Base-by-base conservation (phyloP, 148 eudicot genomes). In the Fallopia convolvulus region DNA sequence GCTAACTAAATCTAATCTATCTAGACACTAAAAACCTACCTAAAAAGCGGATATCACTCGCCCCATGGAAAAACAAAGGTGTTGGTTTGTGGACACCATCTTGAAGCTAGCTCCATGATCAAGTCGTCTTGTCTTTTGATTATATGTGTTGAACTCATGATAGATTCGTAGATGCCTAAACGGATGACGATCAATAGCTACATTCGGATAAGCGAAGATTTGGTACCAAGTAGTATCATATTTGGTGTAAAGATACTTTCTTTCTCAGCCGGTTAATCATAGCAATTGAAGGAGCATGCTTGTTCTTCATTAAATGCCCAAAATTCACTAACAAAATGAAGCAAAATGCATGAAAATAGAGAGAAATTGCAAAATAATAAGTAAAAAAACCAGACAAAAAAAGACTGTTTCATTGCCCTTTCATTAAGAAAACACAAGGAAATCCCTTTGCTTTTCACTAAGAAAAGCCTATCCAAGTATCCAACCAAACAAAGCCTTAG, bases 31-130 rank as follows among this genome's bases (percentile, higher is more conserved):
- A n/a, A n/a, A n/a, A n/a, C n/a, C n/a, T n/a, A n/a, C n/a, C n/a
- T n/a, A n/a, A n/a, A n/a, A n/a, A n/a, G n/a, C n/a, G n/a, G n/a
- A n/a, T n/a, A n/a, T n/a, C n/a, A n/a, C n/a, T n/a, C n/a, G n/a
- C n/a, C 86, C 89, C 89, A 84, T 8, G 81, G 77, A 17, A 81
- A 81, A 7, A 60, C 68, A 49, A 81, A 81, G 1, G 80, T 81
- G 32, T 84, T 87, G 8, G 85, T 84, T 18, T 81, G 60, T 30
- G 80, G 50, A 23, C 86, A 81, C 89, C 89, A 87, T 65, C 39
- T 80, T 14, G 85, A 74, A 41, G 75, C 85, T 48, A 84, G 71
- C 7, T 65, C 75, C 5, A 77, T 13, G 13, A 87, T 50, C 2
- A 83, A 18, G 17, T 81, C 81, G 47, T 63, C n/a, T 14, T 79